Evolutionary conservation across 148 eudicot species (phyloP).

Genomic region (Nyssa sinensis): DNA sequence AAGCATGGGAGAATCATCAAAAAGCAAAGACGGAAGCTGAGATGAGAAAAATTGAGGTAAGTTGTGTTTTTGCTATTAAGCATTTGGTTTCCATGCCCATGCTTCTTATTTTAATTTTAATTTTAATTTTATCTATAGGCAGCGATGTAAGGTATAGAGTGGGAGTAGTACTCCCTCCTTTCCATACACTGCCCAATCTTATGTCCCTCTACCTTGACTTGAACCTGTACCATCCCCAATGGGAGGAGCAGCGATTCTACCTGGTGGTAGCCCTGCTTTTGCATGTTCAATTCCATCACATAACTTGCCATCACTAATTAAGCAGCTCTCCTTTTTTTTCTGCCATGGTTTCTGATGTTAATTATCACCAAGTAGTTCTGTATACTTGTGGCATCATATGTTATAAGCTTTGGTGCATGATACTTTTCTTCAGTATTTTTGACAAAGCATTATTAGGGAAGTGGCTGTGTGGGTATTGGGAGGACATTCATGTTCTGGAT

Average conservation of each 20-base stretch:
- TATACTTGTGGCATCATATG: not conserved
- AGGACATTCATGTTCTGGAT: too few species aligned
- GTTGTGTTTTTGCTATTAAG: not conserved
- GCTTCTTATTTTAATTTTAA: not conserved
- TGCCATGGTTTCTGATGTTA: not conserved
- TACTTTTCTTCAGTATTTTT: too few species aligned
- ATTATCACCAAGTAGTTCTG: not conserved
- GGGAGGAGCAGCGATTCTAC: too few species aligned
- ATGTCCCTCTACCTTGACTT: too few species aligned
- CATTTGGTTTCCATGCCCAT: not conserved
- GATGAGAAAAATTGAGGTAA: constrained; percentile 61
- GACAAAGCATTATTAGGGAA: too few species aligned
- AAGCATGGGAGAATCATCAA: constrained; percentile 76
- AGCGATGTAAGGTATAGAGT: too few species aligned
- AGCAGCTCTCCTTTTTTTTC: too few species aligned
- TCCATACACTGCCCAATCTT: too few species aligned
- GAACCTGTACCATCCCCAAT: too few species aligned
- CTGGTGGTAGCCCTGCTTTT: not conserved
- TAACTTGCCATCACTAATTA: not conserved
- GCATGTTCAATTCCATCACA: not conserved
- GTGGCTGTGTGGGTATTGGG: too few species aligned
- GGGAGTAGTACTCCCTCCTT: too few species aligned
- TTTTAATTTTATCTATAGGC: too few species aligned
- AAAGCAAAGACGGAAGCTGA: constrained; percentile 65
- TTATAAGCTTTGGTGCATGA: not conserved